Evolutionary conservation across 2,329 filamentous ascomycete genomes (phyloP).

Genomic region (Fusarium buharicum): DNA sequence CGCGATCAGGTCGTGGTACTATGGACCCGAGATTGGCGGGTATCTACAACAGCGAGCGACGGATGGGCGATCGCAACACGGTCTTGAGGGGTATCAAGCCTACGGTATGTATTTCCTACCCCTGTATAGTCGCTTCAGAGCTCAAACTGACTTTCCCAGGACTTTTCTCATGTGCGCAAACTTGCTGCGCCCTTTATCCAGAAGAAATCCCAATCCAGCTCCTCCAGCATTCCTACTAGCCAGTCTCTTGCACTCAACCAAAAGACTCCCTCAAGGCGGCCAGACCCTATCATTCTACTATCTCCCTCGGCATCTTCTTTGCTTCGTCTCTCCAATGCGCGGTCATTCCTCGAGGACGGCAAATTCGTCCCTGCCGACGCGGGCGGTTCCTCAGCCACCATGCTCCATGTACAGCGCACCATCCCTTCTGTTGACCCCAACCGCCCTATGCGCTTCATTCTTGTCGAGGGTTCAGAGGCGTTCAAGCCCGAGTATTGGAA

Average conservation of each 20-base stretch:
- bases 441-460: constrained; percentile 88
- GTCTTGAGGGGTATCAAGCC: constrained; percentile 87
- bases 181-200: constrained; percentile 80
- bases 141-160: constrained; percentile 62
- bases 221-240: constrained; percentile 54
- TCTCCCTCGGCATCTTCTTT: constrained; percentile 95
- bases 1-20: constrained; percentile 69
- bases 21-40: constrained; percentile 84
- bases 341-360: constrained; percentile 89
- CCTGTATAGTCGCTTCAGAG: neutral
- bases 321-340: constrained; percentile 94
- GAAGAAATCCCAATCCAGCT: constrained; percentile 60
- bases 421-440: constrained; percentile 76
- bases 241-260: constrained; percentile 64
- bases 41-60: constrained; percentile 91
- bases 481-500: constrained; percentile 99
- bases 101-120: constrained; percentile 67
- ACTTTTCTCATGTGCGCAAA: constrained; percentile 94
- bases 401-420: constrained; percentile 84
- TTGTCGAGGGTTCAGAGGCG: constrained; percentile 91
- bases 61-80: constrained; percentile 92
- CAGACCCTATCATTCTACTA: constrained; percentile 93
- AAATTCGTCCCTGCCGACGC: constrained; percentile 81
- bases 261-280: constrained; percentile 61
- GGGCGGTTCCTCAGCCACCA: constrained; percentile 74